A percentile compares a stretch with the other conserved stretches of the same genome.
Evolutionary conservation across 148 eudicot genomes (phyloP).

Genomic region (Camellia granthamiana): DNA sequence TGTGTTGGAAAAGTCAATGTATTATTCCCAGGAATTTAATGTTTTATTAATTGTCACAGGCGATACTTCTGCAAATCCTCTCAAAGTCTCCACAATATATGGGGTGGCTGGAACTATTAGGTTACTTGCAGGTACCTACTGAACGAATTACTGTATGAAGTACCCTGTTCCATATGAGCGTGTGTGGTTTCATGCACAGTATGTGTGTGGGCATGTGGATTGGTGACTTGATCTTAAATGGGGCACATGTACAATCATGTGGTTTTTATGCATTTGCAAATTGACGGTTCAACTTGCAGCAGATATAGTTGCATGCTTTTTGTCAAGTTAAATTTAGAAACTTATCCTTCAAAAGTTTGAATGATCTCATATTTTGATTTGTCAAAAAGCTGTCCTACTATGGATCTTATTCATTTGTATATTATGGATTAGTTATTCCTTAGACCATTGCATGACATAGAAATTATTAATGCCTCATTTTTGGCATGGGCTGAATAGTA

Average conservation of each 20-base stretch:
- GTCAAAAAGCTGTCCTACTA: background rate
- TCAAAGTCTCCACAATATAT: slow-evolving; percentile 58
- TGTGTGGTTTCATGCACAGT: background rate
- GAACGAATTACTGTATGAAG: slow-evolving; percentile 9
- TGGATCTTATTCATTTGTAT: background rate
- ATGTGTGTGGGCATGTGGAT: background rate
- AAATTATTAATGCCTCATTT: background rate
- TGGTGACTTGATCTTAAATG: background rate
- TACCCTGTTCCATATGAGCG: background rate
- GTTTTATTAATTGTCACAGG: slow-evolving; percentile 39
- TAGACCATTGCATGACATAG: no score
- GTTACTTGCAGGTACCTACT: slow-evolving; percentile 73
- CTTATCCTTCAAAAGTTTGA: background rate
- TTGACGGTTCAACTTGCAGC: background rate
- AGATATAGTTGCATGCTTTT: background rate
- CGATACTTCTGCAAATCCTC: slow-evolving; percentile 48
- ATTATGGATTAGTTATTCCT: no score
- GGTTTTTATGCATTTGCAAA: background rate
- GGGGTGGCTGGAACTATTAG: slow-evolving; percentile 93
- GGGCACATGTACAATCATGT: background rate
- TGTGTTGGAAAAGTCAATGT: background rate
- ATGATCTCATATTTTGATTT: background rate
- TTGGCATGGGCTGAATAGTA: background rate
- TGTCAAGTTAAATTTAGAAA: background rate
- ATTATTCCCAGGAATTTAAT: background rate